These are phyloP conservation scores for Beta vulgaris DNA, from an alignment of 148 eudicot genomes.

Conservation along the genomic window DNA sequence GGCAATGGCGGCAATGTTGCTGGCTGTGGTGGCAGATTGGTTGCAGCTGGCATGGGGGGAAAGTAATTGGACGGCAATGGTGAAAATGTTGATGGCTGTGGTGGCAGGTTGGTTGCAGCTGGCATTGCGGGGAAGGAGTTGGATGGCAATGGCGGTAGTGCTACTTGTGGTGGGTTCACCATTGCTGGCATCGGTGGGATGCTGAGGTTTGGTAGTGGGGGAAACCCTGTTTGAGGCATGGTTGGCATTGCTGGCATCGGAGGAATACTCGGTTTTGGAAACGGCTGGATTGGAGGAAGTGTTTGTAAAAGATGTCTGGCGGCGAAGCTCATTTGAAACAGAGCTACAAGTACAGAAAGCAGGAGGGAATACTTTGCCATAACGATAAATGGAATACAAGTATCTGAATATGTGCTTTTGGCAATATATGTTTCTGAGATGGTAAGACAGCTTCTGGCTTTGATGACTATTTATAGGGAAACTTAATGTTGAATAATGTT, in stretches of 20 bases:
- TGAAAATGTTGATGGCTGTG: neutral
- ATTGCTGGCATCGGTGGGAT: neutral
- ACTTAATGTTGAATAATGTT: neutral
- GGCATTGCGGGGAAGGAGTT: neutral
- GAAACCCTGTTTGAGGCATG: neutral
- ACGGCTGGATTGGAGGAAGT: neutral
- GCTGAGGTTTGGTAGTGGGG: neutral
- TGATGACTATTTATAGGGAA: neutral
- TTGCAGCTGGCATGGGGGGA: neutral
- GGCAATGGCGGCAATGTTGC: neutral
- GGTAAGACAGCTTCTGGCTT: neutral
- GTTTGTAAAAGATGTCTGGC: slow-evolving; percentile 10
- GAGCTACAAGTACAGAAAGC: neutral
- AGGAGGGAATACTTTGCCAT: neutral
- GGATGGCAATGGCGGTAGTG: neutral
- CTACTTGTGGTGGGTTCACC: neutral
- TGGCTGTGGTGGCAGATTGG: neutral
- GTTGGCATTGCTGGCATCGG: neutral
- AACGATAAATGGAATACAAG: neutral
- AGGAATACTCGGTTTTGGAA: slow-evolving; percentile 1
- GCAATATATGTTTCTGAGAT: neutral
- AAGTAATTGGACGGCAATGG: neutral
- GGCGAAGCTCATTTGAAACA: slow-evolving; percentile 10
- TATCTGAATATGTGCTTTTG: neutral
- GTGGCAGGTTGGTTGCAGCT: neutral